Percentiles rank a stretch among this genome's conserved stretches.
phyloP scores from a whole-genome alignment of 345 rosid genomes.

The Salix arbutifolia region DNA sequence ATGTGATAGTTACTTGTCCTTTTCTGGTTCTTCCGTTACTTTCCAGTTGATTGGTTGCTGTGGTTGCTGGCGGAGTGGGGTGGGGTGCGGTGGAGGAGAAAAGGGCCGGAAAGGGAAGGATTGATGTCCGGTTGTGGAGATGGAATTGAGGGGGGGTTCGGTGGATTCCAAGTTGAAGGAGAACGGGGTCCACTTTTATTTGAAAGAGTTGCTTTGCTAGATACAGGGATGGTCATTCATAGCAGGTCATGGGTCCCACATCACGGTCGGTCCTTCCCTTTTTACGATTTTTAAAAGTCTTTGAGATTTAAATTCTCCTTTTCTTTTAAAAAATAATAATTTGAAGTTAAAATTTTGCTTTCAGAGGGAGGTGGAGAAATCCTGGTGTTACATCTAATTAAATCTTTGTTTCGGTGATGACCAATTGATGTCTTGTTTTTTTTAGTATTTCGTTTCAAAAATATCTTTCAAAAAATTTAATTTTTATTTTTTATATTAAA shows the following conservation, averaged over 20 bases:
- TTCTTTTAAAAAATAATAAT: no score
- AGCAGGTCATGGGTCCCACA: constrained; percentile 3
- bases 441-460: no score
- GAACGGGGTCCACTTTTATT: constrained; percentile 13
- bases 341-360: not conserved
- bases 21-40: not conserved
- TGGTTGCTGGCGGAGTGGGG: not conserved
- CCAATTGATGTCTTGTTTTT: no score
- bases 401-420: no score
- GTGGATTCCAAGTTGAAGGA: constrained; percentile 25
- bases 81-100: not conserved
- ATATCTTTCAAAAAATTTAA: no score
- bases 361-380: not conserved
- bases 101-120: not conserved
- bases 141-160: not conserved
- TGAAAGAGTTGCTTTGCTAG: constrained; percentile 15
- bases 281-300: not conserved
- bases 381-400: not conserved
- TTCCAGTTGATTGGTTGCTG: not conserved
- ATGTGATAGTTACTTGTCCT: constrained; percentile 12
- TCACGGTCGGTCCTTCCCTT: no score
- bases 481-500: no score
- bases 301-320: not conserved
- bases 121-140: not conserved
- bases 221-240: constrained; percentile 23